Conservation (phyloP, 176 grass and related monocot genomes). For the maize (Zea mays) region Zm-B73-REFERENCE-NAM-5.0 NC_050098.1:205658501-205659000, state of each 20-base stretch:
- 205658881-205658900: neutral
- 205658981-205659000: neutral
- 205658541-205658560: too few species aligned
- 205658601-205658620: neutral
- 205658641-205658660: neutral
- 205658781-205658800: neutral
- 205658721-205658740: neutral
- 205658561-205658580: conserved; percentile 18
- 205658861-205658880: neutral
- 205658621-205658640: conserved; percentile 10
- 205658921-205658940: too few species aligned
- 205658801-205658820: neutral
- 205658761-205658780: conserved; percentile 6
- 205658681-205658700: conserved; percentile 6
- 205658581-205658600: conserved; percentile 1
- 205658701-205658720: conserved; percentile 20
- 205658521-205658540: too few species aligned
- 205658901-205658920: neutral
- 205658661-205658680: conserved; percentile 22
- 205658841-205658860: neutral
- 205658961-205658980: neutral
- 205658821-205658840: neutral
- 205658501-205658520: too few species aligned
- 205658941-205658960: neutral
- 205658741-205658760: neutral